A percentile compares a stretch with the other conserved stretches of the same genome.
phyloP scores from a whole-genome alignment of 331 rosid genomes.

The Quercus tomentella region DNA sequence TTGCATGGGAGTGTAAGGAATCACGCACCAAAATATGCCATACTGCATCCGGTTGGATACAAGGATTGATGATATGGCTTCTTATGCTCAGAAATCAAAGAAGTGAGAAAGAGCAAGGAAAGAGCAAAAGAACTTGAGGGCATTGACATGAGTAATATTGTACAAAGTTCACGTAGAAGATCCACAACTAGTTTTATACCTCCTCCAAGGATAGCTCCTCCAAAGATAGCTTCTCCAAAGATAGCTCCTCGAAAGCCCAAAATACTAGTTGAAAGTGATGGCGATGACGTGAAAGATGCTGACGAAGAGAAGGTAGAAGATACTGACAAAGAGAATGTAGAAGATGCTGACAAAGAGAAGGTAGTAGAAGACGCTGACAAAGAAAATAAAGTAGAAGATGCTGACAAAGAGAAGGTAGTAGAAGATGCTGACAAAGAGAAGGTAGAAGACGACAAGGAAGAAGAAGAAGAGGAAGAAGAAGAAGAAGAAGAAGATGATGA shows the following conservation, averaged over 20 bases:
- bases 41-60: background rate
- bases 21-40: background rate
- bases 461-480: constrained; percentile 13
- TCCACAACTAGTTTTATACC: constrained; percentile 52
- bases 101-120: constrained; percentile 72
- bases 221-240: too few species aligned
- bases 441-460: background rate
- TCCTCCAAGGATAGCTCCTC: constrained; percentile 44
- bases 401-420: constrained; percentile 14
- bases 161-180: constrained; percentile 80
- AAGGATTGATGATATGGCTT: constrained; percentile 5
- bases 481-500: constrained; percentile 20
- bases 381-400: constrained; percentile 14
- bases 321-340: constrained; percentile 21
- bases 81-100: constrained; percentile 71
- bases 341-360: constrained; percentile 31
- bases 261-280: constrained; percentile 51
- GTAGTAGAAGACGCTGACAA: background rate
- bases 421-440: background rate
- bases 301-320: constrained; percentile 32
- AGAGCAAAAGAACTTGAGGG: constrained; percentile 98
- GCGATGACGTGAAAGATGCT: constrained; percentile 36
- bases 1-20: background rate
- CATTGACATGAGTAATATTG: constrained; percentile 85
- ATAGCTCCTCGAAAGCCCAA: constrained; percentile 4